phyloP scores from a whole-genome alignment of 225 moss, liverwort and hornwort genomes.

The Takakia lepidozioides region DNA sequence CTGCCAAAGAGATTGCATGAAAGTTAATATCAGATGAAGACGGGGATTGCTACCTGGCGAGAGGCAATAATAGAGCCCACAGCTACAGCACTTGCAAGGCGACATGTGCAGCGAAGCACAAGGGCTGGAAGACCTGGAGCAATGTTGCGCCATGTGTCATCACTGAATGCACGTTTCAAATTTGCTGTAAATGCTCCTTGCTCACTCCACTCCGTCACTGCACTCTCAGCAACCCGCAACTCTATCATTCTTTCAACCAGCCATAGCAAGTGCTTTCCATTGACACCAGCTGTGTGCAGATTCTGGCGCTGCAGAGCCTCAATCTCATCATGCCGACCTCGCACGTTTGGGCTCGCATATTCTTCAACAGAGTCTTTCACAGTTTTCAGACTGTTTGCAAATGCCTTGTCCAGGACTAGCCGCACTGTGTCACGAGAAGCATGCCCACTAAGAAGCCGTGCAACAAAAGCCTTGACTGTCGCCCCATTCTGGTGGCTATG shows the following conservation, averaged over 20 bases:
- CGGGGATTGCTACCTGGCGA: slow-evolving; percentile 63
- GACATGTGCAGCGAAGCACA: slow-evolving; percentile 81
- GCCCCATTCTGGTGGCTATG: slow-evolving; percentile 83
- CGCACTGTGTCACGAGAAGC: slow-evolving; percentile 73
- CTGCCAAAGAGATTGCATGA: too few species aligned
- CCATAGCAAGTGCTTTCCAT: slow-evolving; percentile 77
- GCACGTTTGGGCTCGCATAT: slow-evolving; percentile 88
- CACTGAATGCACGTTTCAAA: slow-evolving; percentile 70
- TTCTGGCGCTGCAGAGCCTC: slow-evolving; percentile 82
- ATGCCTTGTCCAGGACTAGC: slow-evolving; percentile 69
- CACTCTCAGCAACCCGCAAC: slow-evolving; percentile 73
- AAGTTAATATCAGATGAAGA: too few species aligned
- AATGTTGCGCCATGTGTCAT: slow-evolving; percentile 74
- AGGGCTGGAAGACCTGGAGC: slow-evolving; percentile 77
- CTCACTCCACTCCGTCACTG: slow-evolving; percentile 84
- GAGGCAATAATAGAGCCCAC: slow-evolving; percentile 66
- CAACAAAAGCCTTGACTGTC: slow-evolving; percentile 78
- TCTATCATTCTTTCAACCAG: slow-evolving; percentile 89
- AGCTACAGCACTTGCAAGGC: slow-evolving; percentile 75
- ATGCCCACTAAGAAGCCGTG: slow-evolving; percentile 62
- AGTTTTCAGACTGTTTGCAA: slow-evolving; percentile 59
- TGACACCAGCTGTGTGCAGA: slow-evolving; percentile 66
- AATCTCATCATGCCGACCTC: slow-evolving; percentile 85
- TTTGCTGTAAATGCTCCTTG: slow-evolving; percentile 77
- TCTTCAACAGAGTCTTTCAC: slow-evolving; percentile 89